phyloP scores from a whole-genome alignment of 2,329 filamentous ascomycete species.

The Stenocarpella maydis region DNA sequence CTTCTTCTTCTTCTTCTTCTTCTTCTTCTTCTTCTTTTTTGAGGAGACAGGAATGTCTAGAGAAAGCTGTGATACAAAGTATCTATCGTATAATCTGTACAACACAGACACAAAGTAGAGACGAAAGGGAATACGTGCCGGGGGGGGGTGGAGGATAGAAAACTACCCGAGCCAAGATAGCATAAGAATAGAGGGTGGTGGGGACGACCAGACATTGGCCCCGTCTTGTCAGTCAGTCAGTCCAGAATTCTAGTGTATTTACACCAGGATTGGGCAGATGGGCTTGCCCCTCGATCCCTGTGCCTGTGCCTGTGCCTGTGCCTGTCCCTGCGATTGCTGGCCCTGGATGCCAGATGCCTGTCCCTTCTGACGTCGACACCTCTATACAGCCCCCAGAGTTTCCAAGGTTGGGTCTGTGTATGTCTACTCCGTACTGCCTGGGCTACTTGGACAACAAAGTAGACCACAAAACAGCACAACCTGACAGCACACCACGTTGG shows the following conservation, averaged over 20 bases:
- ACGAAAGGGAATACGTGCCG: neutral
- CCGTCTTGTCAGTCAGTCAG: neutral
- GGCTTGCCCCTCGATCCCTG: constrained; percentile 17
- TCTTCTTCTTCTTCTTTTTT: too few relatives aligned
- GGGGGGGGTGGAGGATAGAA: neutral
- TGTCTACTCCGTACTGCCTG: too few relatives aligned
- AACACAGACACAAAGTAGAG: neutral
- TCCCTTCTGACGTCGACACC: constrained; percentile 18
- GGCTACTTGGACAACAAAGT: too few relatives aligned
- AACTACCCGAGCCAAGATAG: neutral
- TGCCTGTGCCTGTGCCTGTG: neutral
- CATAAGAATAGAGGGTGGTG: neutral
- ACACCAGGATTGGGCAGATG: constrained; percentile 4
- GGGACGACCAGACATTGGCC: constrained; percentile 2
- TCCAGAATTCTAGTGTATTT: constrained; percentile 8
- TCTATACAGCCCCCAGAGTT: constrained; percentile 7
- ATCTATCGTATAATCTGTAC: neutral
- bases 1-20: too few relatives aligned
- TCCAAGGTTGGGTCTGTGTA: constrained; percentile 2
- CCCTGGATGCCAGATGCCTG: neutral
- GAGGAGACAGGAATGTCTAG: constrained; percentile 20
- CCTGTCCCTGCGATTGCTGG: neutral
- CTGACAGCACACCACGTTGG: constrained; percentile 7
- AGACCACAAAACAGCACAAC: neutral
- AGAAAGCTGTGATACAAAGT: constrained; percentile 11